Conservation (phyloP, 2,329 filamentous ascomycete genomes). For the Diaporthe destruens region DNA sequence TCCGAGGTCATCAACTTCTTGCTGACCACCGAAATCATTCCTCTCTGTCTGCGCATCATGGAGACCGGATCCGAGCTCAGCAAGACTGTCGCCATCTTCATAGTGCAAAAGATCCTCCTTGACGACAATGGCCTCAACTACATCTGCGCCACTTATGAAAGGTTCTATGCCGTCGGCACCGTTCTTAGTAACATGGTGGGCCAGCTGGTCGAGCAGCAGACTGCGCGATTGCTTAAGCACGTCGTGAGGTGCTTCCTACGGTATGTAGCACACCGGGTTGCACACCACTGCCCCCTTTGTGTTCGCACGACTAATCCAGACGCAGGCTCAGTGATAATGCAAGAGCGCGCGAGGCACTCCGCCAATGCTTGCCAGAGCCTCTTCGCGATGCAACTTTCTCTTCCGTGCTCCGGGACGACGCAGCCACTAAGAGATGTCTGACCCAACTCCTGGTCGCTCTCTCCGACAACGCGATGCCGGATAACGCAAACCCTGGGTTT, state of each 20-base stretch:
- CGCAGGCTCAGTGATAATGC: conserved; percentile 92
- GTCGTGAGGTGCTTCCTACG: conserved; percentile 97
- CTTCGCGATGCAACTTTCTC: conserved; percentile 98
- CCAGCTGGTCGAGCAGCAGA: conserved; percentile 97
- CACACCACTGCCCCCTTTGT: background rate
- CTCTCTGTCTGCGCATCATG: conserved; percentile 97
- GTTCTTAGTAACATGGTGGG: conserved; percentile 99
- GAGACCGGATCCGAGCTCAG: conserved; percentile 98
- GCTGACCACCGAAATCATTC: conserved; percentile 97
- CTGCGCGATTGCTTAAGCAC: conserved; percentile 94
- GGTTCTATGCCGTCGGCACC: conserved; percentile 97
- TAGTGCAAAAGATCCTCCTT: conserved; percentile 97
- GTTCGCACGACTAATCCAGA: background rate
- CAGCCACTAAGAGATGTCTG: conserved; percentile 96
- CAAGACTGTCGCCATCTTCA: conserved; percentile 99
- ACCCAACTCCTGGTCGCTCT: conserved; percentile 98
- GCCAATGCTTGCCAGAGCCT: conserved; percentile 97
- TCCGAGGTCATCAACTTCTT: conserved; percentile 99
- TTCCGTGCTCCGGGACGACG: conserved; percentile 94
- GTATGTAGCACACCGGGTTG: conserved; percentile 62
- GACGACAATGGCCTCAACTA: conserved; percentile 98
- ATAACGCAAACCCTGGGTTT: conserved; percentile 45
- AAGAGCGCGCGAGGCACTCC: conserved; percentile 90
- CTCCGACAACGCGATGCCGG: conserved; percentile 81
- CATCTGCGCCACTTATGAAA: conserved; percentile 98